These are phyloP conservation scores for Mortierella sp. DNA, from an alignment of 371 early-diverging fungal genomes.

Conservation along the genomic window DNA sequence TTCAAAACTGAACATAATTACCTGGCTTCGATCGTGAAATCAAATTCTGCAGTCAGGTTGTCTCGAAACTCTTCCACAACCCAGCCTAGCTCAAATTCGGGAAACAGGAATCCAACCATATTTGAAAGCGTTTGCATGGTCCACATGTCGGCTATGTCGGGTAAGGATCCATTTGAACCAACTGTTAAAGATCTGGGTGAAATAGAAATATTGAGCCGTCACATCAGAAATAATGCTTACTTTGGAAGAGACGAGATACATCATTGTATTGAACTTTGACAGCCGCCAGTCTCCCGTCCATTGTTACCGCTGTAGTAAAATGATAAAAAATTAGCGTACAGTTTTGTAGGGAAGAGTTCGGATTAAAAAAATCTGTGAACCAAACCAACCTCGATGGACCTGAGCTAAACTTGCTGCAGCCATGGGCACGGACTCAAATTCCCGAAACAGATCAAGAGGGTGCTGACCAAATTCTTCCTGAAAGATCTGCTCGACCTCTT, in stretches of 20 bases:
- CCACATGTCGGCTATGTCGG: conserved; percentile 54
- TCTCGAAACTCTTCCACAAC: conserved; percentile 87
- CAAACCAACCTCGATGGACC: conserved; percentile 54
- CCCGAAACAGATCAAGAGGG: conserved; percentile 54
- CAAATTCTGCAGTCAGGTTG: conserved; percentile 88
- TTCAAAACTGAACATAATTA: conserved; percentile 10
- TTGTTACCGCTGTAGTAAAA: conserved; percentile 51
- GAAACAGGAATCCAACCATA: conserved; percentile 78
- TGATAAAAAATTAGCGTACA: neutral
- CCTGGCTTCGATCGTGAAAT: conserved; percentile 84
- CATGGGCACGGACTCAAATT: conserved; percentile 59
- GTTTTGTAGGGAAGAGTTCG: neutral
- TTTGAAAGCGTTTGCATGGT: conserved; percentile 77
- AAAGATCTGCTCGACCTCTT: conserved; percentile 58
- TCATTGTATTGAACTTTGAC: conserved; percentile 65
- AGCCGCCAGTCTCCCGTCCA: conserved; percentile 59
- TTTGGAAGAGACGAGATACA: conserved; percentile 56
- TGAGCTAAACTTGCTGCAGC: conserved; percentile 66
- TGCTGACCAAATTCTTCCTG: conserved; percentile 54
- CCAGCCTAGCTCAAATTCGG: conserved; percentile 94
- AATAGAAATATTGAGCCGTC: neutral
- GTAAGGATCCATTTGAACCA: too few species aligned
- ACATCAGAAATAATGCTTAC: conserved; percentile 18
- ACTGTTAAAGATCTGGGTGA: neutral
- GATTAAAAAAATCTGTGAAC: neutral